Evolutionary conservation across 2,329 filamentous ascomycete species (phyloP).

Genomic region (Pestalotiopsis sp.): DNA sequence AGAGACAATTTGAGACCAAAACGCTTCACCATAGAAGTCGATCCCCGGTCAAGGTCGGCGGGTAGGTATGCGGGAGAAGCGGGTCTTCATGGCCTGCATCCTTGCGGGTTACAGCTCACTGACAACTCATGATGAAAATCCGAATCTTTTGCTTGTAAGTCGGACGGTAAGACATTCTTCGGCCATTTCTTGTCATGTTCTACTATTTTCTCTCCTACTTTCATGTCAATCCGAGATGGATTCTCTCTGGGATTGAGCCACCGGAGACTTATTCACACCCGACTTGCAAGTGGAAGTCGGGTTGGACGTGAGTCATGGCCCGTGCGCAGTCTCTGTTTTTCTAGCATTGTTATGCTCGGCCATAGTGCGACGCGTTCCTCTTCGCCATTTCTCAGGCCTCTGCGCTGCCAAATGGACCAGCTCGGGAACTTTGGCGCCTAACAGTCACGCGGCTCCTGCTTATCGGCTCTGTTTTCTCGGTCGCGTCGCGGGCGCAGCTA

Average conservation of each 20-base stretch:
- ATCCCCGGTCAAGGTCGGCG: background rate
- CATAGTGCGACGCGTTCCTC: background rate
- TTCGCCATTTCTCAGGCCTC: background rate
- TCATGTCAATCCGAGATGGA: background rate
- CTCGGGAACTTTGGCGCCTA: background rate
- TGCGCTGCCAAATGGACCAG: background rate
- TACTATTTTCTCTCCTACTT: background rate
- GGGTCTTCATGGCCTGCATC: background rate
- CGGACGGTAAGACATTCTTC: background rate
- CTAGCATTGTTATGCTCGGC: background rate
- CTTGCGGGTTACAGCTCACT: background rate
- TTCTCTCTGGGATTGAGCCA: background rate
- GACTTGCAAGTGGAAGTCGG: background rate
- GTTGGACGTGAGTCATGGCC: background rate
- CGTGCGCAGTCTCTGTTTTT: background rate
- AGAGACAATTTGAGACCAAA: too few relatives aligned
- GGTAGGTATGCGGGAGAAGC: background rate
- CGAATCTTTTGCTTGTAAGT: background rate
- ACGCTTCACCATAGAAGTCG: background rate
- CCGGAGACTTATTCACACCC: background rate
- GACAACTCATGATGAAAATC: background rate
- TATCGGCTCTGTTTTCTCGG: background rate
- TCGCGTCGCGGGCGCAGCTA: constrained; percentile 5
- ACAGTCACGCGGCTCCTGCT: background rate
- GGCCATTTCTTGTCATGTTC: background rate